Percentiles rank a stretch among this genome's conserved stretches.
These are phyloP conservation scores for Aspergillus alliaceus DNA, from an alignment of 2,329 filamentous ascomycete species.

Conservation along the genomic window DNA sequence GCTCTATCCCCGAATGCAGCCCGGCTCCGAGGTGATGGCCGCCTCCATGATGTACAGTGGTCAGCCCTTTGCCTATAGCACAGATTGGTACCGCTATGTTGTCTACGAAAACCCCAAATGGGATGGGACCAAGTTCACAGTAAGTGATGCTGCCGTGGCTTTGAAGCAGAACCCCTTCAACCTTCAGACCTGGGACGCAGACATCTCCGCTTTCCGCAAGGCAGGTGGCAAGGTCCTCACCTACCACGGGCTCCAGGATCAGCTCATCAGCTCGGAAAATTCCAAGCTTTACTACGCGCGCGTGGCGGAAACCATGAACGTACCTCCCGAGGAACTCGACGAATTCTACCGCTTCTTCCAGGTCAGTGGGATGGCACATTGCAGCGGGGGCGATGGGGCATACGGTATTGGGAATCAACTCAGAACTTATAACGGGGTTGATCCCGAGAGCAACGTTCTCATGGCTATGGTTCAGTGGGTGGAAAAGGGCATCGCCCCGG, in stretches of 20 bases:
- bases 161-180: constrained; percentile 47
- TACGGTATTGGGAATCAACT: constrained; percentile 41
- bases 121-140: constrained; percentile 38
- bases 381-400: constrained; percentile 43
- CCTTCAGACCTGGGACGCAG: constrained; percentile 50
- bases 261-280: constrained; percentile 54
- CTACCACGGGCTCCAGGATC: constrained; percentile 46
- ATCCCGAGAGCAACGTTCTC: constrained; percentile 49
- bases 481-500: constrained; percentile 43
- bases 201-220: constrained; percentile 49
- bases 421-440: constrained; percentile 18
- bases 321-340: constrained; percentile 33
- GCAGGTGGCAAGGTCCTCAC: constrained; percentile 43
- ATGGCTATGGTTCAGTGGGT: constrained; percentile 52
- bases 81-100: constrained; percentile 48
- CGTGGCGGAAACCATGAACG: constrained; percentile 40
- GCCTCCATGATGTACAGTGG: constrained; percentile 37
- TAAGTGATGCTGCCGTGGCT: constrained; percentile 39
- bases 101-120: constrained; percentile 44
- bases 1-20: constrained; percentile 38
- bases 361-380: constrained; percentile 58
- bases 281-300: constrained; percentile 54
- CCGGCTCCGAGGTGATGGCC: constrained; percentile 29
- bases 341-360: constrained; percentile 51
- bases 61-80: constrained; percentile 36